Conservation (phyloP, 2,329 filamentous ascomycete species). For the Ilyonectria mors-panacis region DNA sequence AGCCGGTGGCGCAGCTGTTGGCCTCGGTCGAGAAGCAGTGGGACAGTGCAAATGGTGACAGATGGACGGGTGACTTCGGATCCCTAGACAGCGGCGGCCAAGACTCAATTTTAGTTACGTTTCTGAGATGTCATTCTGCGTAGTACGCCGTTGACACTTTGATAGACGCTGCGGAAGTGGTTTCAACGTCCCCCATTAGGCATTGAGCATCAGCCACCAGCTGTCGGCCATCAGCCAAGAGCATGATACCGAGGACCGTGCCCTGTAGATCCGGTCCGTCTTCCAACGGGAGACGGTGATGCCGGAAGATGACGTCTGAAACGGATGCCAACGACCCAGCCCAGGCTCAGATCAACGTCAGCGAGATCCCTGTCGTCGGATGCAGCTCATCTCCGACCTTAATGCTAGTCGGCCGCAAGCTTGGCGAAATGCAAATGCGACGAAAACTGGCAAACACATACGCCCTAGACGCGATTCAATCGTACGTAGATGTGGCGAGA, state of each 20-base stretch:
- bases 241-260: background rate
- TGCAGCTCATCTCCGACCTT: slow-evolving; percentile 48
- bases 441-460: slow-evolving; percentile 6
- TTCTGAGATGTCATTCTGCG: background rate
- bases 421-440: slow-evolving; percentile 13
- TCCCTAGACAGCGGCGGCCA: background rate
- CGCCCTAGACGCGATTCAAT: background rate
- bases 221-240: background rate
- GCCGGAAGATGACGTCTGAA: slow-evolving; percentile 49
- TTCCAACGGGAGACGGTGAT: slow-evolving; percentile 37
- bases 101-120: background rate
- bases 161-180: no score
- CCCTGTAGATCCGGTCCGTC: slow-evolving; percentile 2
- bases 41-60: background rate
- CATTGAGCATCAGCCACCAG: background rate
- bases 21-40: background rate
- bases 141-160: background rate
- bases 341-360: slow-evolving; percentile 49
- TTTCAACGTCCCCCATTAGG: no score
- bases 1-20: slow-evolving; percentile 29
- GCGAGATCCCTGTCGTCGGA: slow-evolving; percentile 45
- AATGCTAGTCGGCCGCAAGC: slow-evolving; percentile 40
- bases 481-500: slow-evolving; percentile 13
- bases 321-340: slow-evolving; percentile 41
- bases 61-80: slow-evolving; percentile 14